phyloP scores from a whole-genome alignment of 345 rosid genomes.

The Psidium guajava region DNA sequence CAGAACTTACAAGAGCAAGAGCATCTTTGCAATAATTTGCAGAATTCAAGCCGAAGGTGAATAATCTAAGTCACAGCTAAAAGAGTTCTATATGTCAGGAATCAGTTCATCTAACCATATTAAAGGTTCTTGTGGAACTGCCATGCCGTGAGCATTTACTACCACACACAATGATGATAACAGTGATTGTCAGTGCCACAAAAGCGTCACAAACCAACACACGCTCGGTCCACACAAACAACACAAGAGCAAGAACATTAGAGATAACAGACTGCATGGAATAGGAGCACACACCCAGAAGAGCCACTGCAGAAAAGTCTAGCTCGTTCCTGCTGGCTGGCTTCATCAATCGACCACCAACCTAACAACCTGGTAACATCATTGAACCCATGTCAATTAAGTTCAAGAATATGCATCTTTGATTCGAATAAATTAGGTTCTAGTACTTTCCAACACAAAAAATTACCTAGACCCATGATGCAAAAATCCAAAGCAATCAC shows the following conservation, averaged over 20 bases:
- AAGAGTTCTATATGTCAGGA: neutral
- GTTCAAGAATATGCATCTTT: neutral
- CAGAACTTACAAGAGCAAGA: neutral
- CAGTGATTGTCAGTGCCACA: neutral
- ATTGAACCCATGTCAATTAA: neutral
- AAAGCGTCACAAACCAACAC: neutral
- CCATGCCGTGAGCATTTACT: neutral
- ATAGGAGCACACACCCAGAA: constrained; percentile 39
- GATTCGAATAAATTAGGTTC: neutral
- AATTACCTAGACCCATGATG: constrained; percentile 74
- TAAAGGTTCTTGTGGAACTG: neutral
- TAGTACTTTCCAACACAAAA: neutral
- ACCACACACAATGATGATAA: neutral
- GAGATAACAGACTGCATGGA: neutral
- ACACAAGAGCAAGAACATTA: neutral
- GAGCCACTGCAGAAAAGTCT: constrained; percentile 50
- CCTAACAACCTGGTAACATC: constrained; percentile 55
- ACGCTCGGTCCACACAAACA: neutral
- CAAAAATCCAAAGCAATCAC: constrained; percentile 60
- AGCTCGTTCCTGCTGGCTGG: constrained; percentile 82
- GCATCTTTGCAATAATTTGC: neutral
- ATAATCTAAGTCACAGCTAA: neutral
- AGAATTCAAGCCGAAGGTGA: neutral
- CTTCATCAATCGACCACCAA: constrained; percentile 99
- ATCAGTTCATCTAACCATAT: neutral